These are phyloP conservation scores for Basidiobolus meristosporus DNA, from an alignment of 371 early-diverging fungal species.

Conservation along the genomic window DNA sequence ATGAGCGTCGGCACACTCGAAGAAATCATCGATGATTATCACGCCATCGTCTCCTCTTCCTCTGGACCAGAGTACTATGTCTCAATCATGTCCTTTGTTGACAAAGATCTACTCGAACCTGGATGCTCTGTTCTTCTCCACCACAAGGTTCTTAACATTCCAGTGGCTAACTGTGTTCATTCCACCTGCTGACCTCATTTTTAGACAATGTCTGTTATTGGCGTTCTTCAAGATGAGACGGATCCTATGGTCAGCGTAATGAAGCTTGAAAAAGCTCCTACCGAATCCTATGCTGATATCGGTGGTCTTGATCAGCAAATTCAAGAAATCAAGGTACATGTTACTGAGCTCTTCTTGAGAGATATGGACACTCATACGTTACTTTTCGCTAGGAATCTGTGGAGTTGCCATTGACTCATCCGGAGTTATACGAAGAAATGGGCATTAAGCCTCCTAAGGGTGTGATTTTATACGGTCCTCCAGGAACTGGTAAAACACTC, in stretches of 20 bases:
- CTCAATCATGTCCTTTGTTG: constrained; percentile 95
- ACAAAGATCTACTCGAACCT: constrained; percentile 97
- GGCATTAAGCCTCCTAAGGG: constrained; percentile 99
- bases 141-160: constrained; percentile 50
- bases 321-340: constrained; percentile 99
- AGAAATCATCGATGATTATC: constrained; percentile 99
- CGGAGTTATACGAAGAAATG: constrained; percentile 98
- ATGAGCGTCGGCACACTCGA: constrained; percentile 97
- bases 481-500: constrained; percentile 98
- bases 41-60: constrained; percentile 95
- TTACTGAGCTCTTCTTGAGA: too few relatives aligned
- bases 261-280: constrained; percentile 99
- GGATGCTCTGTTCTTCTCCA: constrained; percentile 96
- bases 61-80: constrained; percentile 98
- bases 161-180: not conserved
- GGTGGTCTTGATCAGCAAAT: constrained; percentile 99
- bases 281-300: constrained; percentile 94
- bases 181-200: not conserved
- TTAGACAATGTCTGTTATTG: constrained; percentile 78
- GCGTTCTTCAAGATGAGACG: constrained; percentile 91
- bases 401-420: constrained; percentile 98
- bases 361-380: too few relatives aligned
- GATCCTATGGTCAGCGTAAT: constrained; percentile 99
- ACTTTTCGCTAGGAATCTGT: constrained; percentile 99
- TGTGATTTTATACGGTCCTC: constrained; percentile 95